These are phyloP conservation scores for Talaromyces borbonicus DNA, from an alignment of 495 filamentous ascomycete species.

Conservation along the genomic window DNA sequence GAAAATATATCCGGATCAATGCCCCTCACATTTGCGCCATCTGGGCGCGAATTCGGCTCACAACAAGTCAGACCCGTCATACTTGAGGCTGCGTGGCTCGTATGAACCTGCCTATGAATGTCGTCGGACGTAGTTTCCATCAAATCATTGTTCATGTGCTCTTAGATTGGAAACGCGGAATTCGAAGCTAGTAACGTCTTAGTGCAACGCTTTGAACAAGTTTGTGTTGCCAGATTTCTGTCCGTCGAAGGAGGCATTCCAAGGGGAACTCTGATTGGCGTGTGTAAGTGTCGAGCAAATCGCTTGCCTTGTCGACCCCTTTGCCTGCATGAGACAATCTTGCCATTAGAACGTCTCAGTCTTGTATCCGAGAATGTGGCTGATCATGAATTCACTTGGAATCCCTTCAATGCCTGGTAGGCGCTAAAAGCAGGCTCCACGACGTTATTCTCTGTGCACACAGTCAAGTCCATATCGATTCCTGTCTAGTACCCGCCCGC, in stretches of 20 bases:
- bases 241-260: not conserved
- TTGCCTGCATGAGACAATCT: not conserved
- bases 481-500: no score
- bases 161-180: not conserved
- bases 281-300: not conserved
- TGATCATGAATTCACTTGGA: not conserved
- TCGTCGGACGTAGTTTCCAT: constrained; percentile 2
- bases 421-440: no score
- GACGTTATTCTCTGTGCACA: no score
- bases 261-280: not conserved
- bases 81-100: not conserved
- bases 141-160: not conserved
- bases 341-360: not conserved
- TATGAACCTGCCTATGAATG: not conserved
- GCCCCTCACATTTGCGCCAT: not conserved
- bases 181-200: not conserved
- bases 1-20: not conserved
- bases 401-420: no score
- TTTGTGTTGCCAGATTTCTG: not conserved
- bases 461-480: no score
- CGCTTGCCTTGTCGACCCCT: not conserved
- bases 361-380: constrained; percentile 7
- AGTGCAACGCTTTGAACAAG: not conserved
- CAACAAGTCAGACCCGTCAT: not conserved
- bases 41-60: not conserved